Conservation (phyloP, 805 yeast species). For the Candida verbasci region DNA sequence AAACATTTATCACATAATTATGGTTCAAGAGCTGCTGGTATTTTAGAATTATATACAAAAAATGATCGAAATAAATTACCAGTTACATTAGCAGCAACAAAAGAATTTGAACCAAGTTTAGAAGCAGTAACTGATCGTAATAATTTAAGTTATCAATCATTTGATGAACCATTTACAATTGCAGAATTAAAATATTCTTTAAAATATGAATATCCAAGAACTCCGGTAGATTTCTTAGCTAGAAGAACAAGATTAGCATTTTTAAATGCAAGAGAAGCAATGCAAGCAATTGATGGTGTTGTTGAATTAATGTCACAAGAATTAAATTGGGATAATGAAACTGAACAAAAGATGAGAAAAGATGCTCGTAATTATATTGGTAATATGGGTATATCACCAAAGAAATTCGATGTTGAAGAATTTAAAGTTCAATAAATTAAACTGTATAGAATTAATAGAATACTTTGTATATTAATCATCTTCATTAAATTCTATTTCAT, state of each 20-base stretch:
- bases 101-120: conserved; percentile 27
- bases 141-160: conserved; percentile 44
- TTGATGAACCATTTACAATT: conserved; percentile 81
- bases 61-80: conserved; percentile 59
- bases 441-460: neutral
- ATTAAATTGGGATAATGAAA: conserved; percentile 63
- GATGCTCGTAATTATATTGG: conserved; percentile 57
- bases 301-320: conserved; percentile 81
- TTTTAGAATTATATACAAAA: conserved; percentile 52
- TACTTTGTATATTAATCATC: conserved; percentile 29
- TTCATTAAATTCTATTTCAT: conserved; percentile 47
- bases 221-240: conserved; percentile 85
- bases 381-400: conserved; percentile 48
- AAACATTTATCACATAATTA: conserved; percentile 80
- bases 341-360: conserved; percentile 48
- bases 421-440: conserved; percentile 17
- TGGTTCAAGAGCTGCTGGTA: conserved; percentile 83
- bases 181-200: conserved; percentile 86
- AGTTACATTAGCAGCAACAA: conserved; percentile 49
- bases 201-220: conserved; percentile 78
- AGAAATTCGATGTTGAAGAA: conserved; percentile 21
- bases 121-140: conserved; percentile 21
- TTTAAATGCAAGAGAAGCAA: conserved; percentile 81
- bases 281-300: conserved; percentile 75
- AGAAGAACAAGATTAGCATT: conserved; percentile 93